These are phyloP conservation scores for Coemansia sp. DNA, from an alignment of 192 early-diverging fungal species.

Conservation along the genomic window DNA sequence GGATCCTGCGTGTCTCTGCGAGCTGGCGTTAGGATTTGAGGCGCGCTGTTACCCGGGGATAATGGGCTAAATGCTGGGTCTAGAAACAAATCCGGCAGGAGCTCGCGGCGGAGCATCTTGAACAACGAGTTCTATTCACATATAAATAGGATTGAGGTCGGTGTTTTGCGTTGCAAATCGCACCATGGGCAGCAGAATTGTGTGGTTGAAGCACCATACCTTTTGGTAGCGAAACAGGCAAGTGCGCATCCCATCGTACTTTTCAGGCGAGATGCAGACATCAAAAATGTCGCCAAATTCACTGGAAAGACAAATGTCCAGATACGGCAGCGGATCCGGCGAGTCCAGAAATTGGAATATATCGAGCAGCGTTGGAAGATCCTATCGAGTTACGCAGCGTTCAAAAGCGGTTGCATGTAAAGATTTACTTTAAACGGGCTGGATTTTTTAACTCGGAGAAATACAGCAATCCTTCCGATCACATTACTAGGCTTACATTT, in stretches of 20 bases:
- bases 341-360: constrained; percentile 44
- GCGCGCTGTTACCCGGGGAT: neutral
- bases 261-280: constrained; percentile 16
- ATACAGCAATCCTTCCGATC: neutral
- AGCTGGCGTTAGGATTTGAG: neutral
- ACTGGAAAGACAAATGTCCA: constrained; percentile 26
- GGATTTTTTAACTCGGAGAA: constrained; percentile 2
- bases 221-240: constrained; percentile 61
- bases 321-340: constrained; percentile 31
- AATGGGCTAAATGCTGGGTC: constrained; percentile 49
- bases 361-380: constrained; percentile 37
- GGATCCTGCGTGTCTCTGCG: neutral
- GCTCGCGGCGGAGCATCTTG: constrained; percentile 71
- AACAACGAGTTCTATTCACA: constrained; percentile 55
- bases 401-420: neutral
- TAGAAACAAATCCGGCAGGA: constrained; percentile 55
- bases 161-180: neutral
- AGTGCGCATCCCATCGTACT: constrained; percentile 48
- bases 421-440: neutral
- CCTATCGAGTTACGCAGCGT: constrained; percentile 1
- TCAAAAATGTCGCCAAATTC: constrained; percentile 40
- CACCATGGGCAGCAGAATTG: neutral
- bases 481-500: neutral
- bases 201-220: neutral
- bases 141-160: neutral